Base-by-base conservation (phyloP, 1,284 basidiomycete genomes). In the Stereum hirsutum region DNA sequence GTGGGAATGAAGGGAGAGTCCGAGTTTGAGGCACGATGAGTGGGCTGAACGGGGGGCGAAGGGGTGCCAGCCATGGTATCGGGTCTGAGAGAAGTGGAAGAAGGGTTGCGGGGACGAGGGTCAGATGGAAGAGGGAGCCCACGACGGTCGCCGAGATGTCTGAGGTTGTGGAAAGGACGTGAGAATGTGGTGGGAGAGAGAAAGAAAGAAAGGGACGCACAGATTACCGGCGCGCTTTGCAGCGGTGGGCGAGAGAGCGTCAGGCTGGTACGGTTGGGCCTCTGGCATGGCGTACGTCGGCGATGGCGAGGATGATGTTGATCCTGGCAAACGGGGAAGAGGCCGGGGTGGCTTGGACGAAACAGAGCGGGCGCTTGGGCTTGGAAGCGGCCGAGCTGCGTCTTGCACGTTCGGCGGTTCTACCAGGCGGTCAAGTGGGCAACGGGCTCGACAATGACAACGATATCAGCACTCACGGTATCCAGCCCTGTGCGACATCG, bases 241-340 rank as follows among this genome's bases (percentile, higher is more conserved):
- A 17, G 40, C 47, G 31, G 42, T 52, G 49, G 53, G 50, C 4
- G 46, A 15, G 12, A 45, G 41, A 8, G 42, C 3, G 3, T 61
- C 60, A 2, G 32, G 48, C 4, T 33, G 36, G 44, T 50, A 54
- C 2, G 54, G 45, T 3, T 26, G 47, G 5, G 55, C 45, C 15
- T 57, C 54, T 5, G 56, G 55, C 51, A 55, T 55, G 12, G 41
- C 42, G 25, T 44, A 41, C 10, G 38, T 27, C 14, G 52, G 43
- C 14, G 52, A 42, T 4, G 45, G 41, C 5, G 47, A 41, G 6
- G 50, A 41, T 4, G 43, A 48, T 23, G 33, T 28, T 7, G 28
- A 31, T 17, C 36, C 42, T 5, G 49, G 50, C 10, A 44, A 45
- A 17, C 46, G 43, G 27, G 49, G 50, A 8, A 51, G 28, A n/a